These are phyloP conservation scores for Pythium phragmiticola DNA, from an alignment of 352 stramenopile species.

Conservation along the genomic window DNA sequence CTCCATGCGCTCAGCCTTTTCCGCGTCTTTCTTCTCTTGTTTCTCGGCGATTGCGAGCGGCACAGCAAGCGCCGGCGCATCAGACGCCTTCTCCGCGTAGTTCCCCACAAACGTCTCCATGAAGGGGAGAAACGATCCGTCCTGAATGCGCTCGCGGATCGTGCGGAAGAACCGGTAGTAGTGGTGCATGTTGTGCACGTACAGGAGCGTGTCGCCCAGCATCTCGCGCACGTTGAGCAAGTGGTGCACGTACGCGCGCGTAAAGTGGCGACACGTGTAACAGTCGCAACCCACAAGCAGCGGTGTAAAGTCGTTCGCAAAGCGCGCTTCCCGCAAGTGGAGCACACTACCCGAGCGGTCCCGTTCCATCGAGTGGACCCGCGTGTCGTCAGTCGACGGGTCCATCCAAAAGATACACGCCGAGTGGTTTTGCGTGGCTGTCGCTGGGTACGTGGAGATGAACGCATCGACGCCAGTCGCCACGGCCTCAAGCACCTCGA, in stretches of 20 bases:
- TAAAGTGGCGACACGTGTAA: slow-evolving; percentile 75
- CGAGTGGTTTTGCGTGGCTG: slow-evolving; percentile 43
- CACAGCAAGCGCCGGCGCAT: slow-evolving; percentile 43
- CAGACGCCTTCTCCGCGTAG: slow-evolving; percentile 49
- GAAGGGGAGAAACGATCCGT: slow-evolving; percentile 44
- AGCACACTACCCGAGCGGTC: slow-evolving; percentile 47
- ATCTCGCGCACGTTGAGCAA: slow-evolving; percentile 92
- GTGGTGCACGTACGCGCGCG: slow-evolving; percentile 91
- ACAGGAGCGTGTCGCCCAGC: slow-evolving; percentile 89
- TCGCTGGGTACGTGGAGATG: slow-evolving; percentile 61
- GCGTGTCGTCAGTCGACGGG: slow-evolving; percentile 31
- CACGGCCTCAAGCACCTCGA: slow-evolving; percentile 57
- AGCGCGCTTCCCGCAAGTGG: slow-evolving; percentile 64
- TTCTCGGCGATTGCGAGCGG: slow-evolving; percentile 55
- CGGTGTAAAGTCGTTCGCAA: slow-evolving; percentile 60
- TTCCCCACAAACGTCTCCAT: slow-evolving; percentile 37
- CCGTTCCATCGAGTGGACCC: slow-evolving; percentile 31
- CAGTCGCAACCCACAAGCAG: slow-evolving; percentile 65
- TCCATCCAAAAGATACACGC: slow-evolving; percentile 68
- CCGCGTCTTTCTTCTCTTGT: slow-evolving; percentile 49
- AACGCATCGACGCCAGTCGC: slow-evolving; percentile 63
- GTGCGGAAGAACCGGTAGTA: slow-evolving; percentile 71
- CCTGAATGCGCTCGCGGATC: slow-evolving; percentile 50
- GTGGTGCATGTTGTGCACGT: slow-evolving; percentile 84
- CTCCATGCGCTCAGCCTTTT: slow-evolving; percentile 33